A percentile compares a stretch with the other conserved stretches of the same genome.
phyloP scores from a whole-genome alignment of 2,329 filamentous ascomycete species.

The Rachicladosporium sp. region DNA sequence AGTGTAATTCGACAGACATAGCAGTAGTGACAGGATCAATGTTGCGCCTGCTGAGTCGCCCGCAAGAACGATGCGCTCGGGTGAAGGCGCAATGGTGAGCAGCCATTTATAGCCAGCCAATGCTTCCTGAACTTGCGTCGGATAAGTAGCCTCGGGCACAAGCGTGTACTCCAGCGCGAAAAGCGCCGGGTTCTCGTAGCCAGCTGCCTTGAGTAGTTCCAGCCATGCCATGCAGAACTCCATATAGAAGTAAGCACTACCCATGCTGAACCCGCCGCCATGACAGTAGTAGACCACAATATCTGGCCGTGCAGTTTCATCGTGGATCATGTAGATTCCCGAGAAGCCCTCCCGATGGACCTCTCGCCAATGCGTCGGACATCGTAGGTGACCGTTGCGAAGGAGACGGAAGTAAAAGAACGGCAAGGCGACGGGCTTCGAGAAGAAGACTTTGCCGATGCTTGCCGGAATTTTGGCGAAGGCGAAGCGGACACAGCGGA shows the following conservation, averaged over 20 bases:
- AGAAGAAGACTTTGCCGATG: constrained; percentile 66
- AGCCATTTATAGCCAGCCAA: constrained; percentile 60
- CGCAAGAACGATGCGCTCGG: constrained; percentile 54
- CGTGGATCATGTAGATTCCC: constrained; percentile 58
- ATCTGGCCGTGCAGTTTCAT: constrained; percentile 52
- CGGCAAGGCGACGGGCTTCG: constrained; percentile 57
- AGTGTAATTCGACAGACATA: constrained; percentile 47
- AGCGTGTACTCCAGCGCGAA: constrained; percentile 73
- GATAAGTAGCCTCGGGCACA: constrained; percentile 61
- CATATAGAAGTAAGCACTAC: constrained; percentile 70
- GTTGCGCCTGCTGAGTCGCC: constrained; percentile 74
- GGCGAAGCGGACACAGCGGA: constrained; percentile 66
- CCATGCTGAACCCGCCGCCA: constrained; percentile 75
- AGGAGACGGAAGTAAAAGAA: constrained; percentile 67
- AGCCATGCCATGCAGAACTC: constrained; percentile 70
- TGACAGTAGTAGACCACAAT: constrained; percentile 74
- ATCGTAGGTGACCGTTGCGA: constrained; percentile 53
- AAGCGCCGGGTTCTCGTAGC: constrained; percentile 63
- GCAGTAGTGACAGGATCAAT: constrained; percentile 58
- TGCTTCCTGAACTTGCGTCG: constrained; percentile 59
- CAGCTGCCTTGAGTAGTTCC: constrained; percentile 46
- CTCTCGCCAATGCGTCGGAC: constrained; percentile 53
- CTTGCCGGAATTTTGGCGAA: constrained; percentile 58
- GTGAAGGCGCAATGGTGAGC: constrained; percentile 44
- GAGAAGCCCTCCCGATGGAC: constrained; percentile 31